These are phyloP conservation scores for Collybia nuda DNA, from an alignment of 768 basidiomycete species.

Conservation along the genomic window DNA sequence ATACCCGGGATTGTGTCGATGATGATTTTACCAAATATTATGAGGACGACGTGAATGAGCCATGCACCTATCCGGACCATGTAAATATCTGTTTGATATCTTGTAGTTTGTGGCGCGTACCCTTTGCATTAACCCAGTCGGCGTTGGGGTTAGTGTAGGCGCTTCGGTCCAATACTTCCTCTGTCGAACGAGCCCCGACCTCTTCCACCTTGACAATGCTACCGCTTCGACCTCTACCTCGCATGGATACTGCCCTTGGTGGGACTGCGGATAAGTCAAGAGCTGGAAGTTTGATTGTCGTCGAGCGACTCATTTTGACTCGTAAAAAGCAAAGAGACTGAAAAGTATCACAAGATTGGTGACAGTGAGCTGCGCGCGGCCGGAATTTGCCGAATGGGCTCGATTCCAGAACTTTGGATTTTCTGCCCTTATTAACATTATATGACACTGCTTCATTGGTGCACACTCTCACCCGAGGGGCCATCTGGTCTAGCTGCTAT, in stretches of 20 bases:
- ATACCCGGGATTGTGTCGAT: constrained; percentile 94
- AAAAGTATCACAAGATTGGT: constrained; percentile 1
- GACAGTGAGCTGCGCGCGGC: constrained; percentile 15
- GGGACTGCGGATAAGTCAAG: constrained; percentile 35
- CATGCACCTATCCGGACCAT: constrained; percentile 77
- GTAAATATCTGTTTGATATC: neutral
- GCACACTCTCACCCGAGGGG: constrained; percentile 57
- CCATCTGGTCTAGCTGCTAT: constrained; percentile 64
- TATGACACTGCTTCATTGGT: constrained; percentile 68
- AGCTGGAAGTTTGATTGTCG: constrained; percentile 55
- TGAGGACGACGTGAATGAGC: constrained; percentile 95
- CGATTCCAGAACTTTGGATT: neutral
- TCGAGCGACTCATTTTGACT: constrained; percentile 46
- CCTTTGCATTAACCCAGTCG: constrained; percentile 93
- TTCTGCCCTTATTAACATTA: neutral
- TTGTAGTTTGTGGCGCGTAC: constrained; percentile 34
- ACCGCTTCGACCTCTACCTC: constrained; percentile 57
- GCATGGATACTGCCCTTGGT: constrained; percentile 27
- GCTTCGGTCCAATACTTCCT: constrained; percentile 77
- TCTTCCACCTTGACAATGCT: constrained; percentile 87
- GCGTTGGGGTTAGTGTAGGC: constrained; percentile 86
- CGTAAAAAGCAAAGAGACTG: constrained; percentile 13
- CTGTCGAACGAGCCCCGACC: constrained; percentile 67
- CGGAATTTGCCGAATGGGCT: constrained; percentile 25
- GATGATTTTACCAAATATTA: constrained; percentile 86